These are phyloP conservation scores for Filobasidium wieringae DNA, from an alignment of 768 basidiomycete species.

Conservation along the genomic window DNA sequence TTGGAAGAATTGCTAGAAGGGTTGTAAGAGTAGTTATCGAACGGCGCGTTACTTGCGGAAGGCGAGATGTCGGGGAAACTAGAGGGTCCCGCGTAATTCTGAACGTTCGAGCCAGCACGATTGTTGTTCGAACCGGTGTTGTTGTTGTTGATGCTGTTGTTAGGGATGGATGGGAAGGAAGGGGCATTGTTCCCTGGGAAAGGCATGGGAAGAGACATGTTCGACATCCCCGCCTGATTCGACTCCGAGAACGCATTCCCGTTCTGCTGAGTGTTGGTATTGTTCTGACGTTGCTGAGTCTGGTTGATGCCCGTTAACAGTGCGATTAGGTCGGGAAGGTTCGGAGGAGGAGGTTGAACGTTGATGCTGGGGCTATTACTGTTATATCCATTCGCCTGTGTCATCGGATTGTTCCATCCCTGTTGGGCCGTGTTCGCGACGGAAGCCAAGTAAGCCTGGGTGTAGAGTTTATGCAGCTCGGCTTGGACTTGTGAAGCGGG, in stretches of 20 bases:
- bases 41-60: no score
- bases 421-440: no score
- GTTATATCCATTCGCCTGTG: no score
- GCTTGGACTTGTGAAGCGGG: background rate
- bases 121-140: no score
- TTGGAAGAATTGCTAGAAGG: background rate
- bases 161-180: background rate
- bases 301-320: background rate
- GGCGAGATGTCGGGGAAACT: no score
- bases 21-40: background rate
- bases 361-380: no score
- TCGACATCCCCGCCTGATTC: background rate
- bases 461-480: background rate
- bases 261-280: background rate
- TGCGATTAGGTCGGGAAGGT: background rate
- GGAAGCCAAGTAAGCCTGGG: background rate
- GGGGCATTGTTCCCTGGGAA: background rate
- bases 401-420: no score
- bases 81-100: no score
- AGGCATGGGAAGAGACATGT: background rate
- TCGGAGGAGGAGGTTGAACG: background rate
- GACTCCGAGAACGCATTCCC: background rate
- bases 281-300: background rate
- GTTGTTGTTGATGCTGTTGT: background rate
- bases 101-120: no score